Evolutionary conservation across 441 rosid species (phyloP), one percentile per base, ranked within the genome.

Genomic region (Croton laevigatus): DNA sequence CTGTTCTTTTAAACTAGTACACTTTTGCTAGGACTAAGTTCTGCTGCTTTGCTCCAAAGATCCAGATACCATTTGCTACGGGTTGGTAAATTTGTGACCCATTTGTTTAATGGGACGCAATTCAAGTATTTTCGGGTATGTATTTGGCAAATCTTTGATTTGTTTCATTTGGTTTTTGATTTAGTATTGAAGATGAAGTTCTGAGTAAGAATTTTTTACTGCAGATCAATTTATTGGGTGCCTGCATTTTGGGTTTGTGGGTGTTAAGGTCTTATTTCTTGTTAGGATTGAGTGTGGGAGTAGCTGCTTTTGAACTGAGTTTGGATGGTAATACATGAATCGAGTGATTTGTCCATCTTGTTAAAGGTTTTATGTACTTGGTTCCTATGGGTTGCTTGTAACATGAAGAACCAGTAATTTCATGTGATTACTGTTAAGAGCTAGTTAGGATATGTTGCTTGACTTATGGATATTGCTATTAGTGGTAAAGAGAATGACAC

Each of bases 31-130:
- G 64, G 0, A 52, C 12, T 16, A 22, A 42, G 57, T 7, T 48
- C 19, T 58, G 65, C 32, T 49, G 10, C 42, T 67, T 32, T 53
- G 75, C 53, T 51, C 22, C 16, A 51, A 79, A 73, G 76, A 75
- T 75, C 73, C 63, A 63, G 20, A n/a, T 5, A 78, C 73, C 79
- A 49, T 75, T 73, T 77, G 69, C 38, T 42, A 3, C 36, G 51
- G 57, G 63, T 19, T 45, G 76, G 66, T 62, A 59, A 72, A 62
- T 59, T 59, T 37, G n/a, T 20, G 36, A 48, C 67, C 65, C 73
- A 13, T 73, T 72, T 75, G 59, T 36, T 66, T 76, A 38, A 59
- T 65, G 3, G 58, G 57, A 69, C 61, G 75, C 53, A 36, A 65
- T 71, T 69, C 59, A 11, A 57, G 77, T 63, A 45, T 49, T 70